phyloP scores from a whole-genome alignment of 2,329 filamentous ascomycete genomes.

The Trichoderma pleuroti region DNA sequence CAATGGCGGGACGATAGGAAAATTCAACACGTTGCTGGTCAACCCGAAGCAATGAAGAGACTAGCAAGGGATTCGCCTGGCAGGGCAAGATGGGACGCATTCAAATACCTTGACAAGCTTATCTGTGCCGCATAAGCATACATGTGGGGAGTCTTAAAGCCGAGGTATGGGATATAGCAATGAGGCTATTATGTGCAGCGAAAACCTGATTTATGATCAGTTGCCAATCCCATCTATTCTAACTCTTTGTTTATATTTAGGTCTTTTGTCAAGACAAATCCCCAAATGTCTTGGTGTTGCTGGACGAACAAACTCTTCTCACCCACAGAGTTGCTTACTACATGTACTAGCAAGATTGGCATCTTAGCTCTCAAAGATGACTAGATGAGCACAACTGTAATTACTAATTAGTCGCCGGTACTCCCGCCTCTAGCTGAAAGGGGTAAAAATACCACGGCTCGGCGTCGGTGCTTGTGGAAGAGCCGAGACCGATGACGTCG shows the following conservation, averaged over 20 bases:
- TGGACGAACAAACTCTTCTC: not conserved
- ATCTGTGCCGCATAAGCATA: not conserved
- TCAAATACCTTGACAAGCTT: not conserved
- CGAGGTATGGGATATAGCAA: not conserved
- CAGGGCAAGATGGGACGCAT: not conserved
- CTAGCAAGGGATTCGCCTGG: not conserved
- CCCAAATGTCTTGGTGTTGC: not conserved
- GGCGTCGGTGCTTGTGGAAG: not conserved
- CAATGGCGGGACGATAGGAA: not conserved
- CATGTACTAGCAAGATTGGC: not conserved
- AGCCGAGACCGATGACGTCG: not conserved
- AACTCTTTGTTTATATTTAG: not conserved
- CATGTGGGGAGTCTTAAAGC: not conserved
- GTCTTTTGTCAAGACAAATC: not conserved
- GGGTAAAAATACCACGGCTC: not conserved
- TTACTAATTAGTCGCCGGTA: not conserved
- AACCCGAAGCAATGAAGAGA: not conserved
- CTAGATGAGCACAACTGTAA: not conserved
- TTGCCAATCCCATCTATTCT: too few species aligned
- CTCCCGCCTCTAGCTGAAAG: constrained; percentile 9
- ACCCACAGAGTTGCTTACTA: not conserved
- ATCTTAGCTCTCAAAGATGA: not conserved
- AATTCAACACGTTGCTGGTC: not conserved
- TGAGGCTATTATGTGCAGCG: not conserved
- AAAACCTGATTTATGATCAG: not conserved